These are phyloP conservation scores for Iris macrosiphon DNA, from an alignment of 106 monocot genomes.

Conservation along the genomic window DNA sequence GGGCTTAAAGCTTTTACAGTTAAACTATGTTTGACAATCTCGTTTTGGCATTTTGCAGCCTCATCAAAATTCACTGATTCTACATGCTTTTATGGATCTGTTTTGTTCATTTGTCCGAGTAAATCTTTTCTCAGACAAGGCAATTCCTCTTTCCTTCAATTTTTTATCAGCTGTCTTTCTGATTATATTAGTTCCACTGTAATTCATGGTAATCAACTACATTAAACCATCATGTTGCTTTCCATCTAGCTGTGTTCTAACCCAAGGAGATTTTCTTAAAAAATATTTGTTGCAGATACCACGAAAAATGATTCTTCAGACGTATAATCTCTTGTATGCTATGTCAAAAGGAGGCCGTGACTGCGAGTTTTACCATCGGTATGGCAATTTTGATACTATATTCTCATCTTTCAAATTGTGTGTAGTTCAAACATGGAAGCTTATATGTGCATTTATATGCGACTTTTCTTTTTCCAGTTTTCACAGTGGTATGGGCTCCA, in stretches of 20 bases:
- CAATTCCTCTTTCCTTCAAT: constrained; percentile 12
- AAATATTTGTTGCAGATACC: constrained; percentile 84
- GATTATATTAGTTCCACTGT: neutral
- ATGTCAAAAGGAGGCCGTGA: constrained; percentile 87
- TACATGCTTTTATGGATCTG: constrained; percentile 99
- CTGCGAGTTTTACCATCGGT: constrained; percentile 97
- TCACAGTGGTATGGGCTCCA: no score
- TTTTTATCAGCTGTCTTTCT: neutral
- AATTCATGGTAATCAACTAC: neutral
- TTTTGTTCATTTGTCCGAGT: constrained; percentile 96
- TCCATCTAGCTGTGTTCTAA: constrained; percentile 6
- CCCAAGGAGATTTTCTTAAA: constrained; percentile 1
- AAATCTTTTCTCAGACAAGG: constrained; percentile 94
- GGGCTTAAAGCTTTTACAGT: neutral
- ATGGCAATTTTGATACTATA: constrained; percentile 15
- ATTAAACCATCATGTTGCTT: neutral
- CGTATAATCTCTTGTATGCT: constrained; percentile 78
- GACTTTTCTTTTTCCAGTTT: no score
- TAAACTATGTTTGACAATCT: neutral
- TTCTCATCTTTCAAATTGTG: no score
- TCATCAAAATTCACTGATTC: constrained; percentile 95
- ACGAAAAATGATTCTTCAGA: constrained; percentile 96
- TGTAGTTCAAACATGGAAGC: no score
- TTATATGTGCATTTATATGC: no score
- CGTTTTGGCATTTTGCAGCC: constrained; percentile 51